These are phyloP conservation scores for Candida khao-thaluensis DNA, from an alignment of 805 yeast species.

Conservation along the genomic window DNA sequence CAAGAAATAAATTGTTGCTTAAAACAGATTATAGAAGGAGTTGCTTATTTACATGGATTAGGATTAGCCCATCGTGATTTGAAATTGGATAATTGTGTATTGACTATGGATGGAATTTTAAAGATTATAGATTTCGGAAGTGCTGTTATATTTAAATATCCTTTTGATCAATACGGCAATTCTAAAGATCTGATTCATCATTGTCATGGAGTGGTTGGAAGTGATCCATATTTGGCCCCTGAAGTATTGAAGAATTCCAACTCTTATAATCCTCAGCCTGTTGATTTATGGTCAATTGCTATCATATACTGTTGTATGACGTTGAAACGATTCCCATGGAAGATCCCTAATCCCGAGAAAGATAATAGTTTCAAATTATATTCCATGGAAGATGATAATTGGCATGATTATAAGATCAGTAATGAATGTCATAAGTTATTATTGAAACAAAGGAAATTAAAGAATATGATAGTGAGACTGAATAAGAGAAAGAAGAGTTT, in stretches of 20 bases:
- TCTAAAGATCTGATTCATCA: slow-evolving; percentile 62
- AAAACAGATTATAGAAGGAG: slow-evolving; percentile 79
- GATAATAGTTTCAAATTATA: slow-evolving; percentile 84
- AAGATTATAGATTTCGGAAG: slow-evolving; percentile 92
- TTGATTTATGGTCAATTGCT: slow-evolving; percentile 91
- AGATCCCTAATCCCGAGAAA: slow-evolving; percentile 70
- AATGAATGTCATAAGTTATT: slow-evolving; percentile 70
- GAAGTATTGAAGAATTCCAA: slow-evolving; percentile 69
- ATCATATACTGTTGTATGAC: slow-evolving; percentile 92
- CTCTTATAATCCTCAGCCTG: slow-evolving; percentile 83
- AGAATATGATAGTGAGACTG: slow-evolving; percentile 43
- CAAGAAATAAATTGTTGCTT: slow-evolving; percentile 86
- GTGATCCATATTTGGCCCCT: slow-evolving; percentile 88
- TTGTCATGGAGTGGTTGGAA: slow-evolving; percentile 78
- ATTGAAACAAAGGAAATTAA: slow-evolving; percentile 57
- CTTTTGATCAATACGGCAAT: slow-evolving; percentile 53
- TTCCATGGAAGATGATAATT: slow-evolving; percentile 74
- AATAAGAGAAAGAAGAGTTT: slow-evolving; percentile 38
- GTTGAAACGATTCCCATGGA: slow-evolving; percentile 91
- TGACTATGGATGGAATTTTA: slow-evolving; percentile 77
- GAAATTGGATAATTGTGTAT: slow-evolving; percentile 90
- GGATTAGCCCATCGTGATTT: slow-evolving; percentile 92
- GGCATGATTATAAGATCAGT: slow-evolving; percentile 72
- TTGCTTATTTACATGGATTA: slow-evolving; percentile 74
- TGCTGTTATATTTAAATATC: slow-evolving; percentile 87